phyloP scores from a whole-genome alignment of 2,329 filamentous ascomycete species.

The Dactylellina drechsleri region DNA sequence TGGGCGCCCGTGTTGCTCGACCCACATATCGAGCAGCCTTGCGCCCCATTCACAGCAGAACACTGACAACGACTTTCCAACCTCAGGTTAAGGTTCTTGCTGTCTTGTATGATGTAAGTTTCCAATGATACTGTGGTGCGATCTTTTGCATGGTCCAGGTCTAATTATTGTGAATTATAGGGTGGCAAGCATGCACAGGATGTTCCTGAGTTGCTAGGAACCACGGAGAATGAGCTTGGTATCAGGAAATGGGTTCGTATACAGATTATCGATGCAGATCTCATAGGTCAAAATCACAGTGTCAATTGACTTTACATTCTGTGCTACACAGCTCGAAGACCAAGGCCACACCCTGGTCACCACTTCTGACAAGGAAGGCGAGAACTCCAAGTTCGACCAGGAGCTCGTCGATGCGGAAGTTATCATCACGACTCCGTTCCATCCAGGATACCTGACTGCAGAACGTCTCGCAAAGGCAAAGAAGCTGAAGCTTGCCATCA shows the following conservation, averaged over 20 bases:
- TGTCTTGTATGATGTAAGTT: constrained; percentile 59
- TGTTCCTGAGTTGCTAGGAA: constrained; percentile 86
- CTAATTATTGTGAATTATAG: constrained; percentile 44
- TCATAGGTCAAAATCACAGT: constrained; percentile 1
- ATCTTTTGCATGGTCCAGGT: background rate
- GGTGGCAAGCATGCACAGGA: constrained; percentile 61
- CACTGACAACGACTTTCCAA: constrained; percentile 58
- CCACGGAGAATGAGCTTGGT: constrained; percentile 97
- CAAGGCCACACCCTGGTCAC: constrained; percentile 96
- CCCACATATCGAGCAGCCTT: constrained; percentile 37
- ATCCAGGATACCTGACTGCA: constrained; percentile 79
- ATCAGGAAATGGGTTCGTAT: constrained; percentile 79
- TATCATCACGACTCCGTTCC: constrained; percentile 96
- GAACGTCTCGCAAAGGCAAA: constrained; percentile 97
- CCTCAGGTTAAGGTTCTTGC: constrained; percentile 59
- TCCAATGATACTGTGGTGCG: background rate
- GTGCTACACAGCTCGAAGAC: constrained; percentile 73
- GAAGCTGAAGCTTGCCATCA: constrained; percentile 97
- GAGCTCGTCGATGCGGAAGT: constrained; percentile 96
- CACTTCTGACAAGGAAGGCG: constrained; percentile 96
- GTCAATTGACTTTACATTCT: background rate
- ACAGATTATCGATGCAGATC: background rate
- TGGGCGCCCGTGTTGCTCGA: constrained; percentile 39
- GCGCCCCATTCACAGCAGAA: constrained; percentile 44
- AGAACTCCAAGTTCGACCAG: constrained; percentile 91